phyloP scores from a whole-genome alignment of 192 early-diverging fungal genomes.

The Mortierella claussenii region DNA sequence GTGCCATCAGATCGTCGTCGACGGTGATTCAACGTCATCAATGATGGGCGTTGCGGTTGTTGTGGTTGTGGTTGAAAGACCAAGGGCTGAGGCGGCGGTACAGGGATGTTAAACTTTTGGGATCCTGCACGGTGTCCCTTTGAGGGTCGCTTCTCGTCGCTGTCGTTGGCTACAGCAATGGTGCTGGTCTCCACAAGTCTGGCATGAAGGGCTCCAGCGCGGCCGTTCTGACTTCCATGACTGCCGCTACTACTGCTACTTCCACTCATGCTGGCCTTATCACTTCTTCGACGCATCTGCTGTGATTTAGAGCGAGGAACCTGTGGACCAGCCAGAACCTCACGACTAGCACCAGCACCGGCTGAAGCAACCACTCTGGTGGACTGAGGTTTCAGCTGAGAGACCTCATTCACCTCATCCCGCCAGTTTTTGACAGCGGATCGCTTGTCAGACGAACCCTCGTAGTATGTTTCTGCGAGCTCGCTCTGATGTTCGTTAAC shows the following conservation, averaged over 20 bases:
- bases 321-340: neutral
- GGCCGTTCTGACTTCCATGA: constrained; percentile 13
- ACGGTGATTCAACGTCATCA: neutral
- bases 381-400: constrained; percentile 23
- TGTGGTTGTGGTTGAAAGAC: neutral
- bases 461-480: neutral
- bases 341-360: neutral
- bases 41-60: constrained; percentile 1
- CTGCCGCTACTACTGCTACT: constrained; percentile 20
- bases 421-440: constrained; percentile 36
- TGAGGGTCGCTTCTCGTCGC: constrained; percentile 1
- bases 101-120: constrained; percentile 20
- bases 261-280: constrained; percentile 12
- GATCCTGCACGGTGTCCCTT: constrained; percentile 2
- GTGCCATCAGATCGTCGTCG: constrained; percentile 31
- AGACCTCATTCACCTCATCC: constrained; percentile 44
- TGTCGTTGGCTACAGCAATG: constrained; percentile 23
- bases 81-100: neutral
- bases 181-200: constrained; percentile 10
- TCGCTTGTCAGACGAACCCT: constrained; percentile 26
- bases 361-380: constrained; percentile 9
- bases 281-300: neutral
- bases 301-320: neutral
- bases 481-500: neutral
- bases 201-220: neutral